Evolutionary conservation across 1,284 basidiomycete species (phyloP).

Genomic region (Agroathelia rolfsii): DNA sequence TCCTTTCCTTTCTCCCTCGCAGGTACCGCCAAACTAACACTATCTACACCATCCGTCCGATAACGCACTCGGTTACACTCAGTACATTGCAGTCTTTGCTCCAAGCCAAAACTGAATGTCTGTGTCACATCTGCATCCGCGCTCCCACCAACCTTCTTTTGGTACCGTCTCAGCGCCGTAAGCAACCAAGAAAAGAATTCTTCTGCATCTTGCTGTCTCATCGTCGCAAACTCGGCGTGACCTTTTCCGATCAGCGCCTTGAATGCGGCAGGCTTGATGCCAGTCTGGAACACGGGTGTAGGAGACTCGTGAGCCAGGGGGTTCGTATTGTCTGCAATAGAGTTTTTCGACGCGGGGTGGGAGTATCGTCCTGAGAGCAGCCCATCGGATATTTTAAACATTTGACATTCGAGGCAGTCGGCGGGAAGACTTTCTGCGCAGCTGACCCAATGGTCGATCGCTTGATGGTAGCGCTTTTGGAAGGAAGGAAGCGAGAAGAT

Average conservation of each 20-base stretch:
- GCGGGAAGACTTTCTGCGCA: slow-evolving; percentile 72
- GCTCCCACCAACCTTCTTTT: slow-evolving; percentile 42
- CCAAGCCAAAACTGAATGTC: slow-evolving; percentile 74
- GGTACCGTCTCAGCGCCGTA: slow-evolving; percentile 56
- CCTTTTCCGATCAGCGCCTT: slow-evolving; percentile 88
- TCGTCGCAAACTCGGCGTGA: slow-evolving; percentile 91
- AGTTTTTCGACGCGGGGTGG: slow-evolving; percentile 35
- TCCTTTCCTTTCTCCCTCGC: too few species aligned
- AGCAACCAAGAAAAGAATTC: slow-evolving; percentile 88
- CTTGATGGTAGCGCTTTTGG: slow-evolving; percentile 68
- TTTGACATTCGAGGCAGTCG: slow-evolving; percentile 88
- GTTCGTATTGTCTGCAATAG: slow-evolving; percentile 13
- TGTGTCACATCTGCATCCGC: slow-evolving; percentile 54
- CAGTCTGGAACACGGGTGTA: slow-evolving; percentile 73
- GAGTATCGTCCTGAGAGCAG: slow-evolving; percentile 90
- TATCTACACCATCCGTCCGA: slow-evolving; percentile 70
- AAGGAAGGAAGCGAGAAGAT: slow-evolving; percentile 80
- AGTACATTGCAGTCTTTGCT: slow-evolving; percentile 79
- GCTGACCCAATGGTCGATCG: slow-evolving; percentile 49
- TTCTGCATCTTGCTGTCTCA: slow-evolving; percentile 95
- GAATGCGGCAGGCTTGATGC: slow-evolving; percentile 78
- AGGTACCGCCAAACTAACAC: slow-evolving; percentile 75
- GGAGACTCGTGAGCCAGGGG: slow-evolving; percentile 26
- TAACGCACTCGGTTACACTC: slow-evolving; percentile 87
- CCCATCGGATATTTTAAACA: slow-evolving; percentile 89